Conservation (phyloP, 768 basidiomycete species). For the Hygrocybe coccinea region DNA sequence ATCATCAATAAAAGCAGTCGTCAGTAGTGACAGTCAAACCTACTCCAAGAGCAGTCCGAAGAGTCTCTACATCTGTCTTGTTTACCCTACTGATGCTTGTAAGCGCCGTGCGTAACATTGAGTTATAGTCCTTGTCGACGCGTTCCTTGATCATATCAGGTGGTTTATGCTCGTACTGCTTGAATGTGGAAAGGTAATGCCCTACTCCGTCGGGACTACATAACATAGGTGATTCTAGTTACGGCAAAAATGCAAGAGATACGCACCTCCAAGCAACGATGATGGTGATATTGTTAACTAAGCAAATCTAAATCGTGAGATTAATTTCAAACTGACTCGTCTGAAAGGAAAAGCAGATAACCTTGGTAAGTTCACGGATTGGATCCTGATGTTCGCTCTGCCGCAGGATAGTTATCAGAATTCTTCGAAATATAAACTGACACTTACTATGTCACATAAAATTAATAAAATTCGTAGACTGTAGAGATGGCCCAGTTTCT, state of each 20-base stretch:
- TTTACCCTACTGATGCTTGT: slow-evolving; percentile 92
- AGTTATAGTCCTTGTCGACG: slow-evolving; percentile 80
- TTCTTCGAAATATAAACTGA: background rate
- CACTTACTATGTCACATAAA: slow-evolving; percentile 83
- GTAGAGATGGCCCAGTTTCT: slow-evolving; percentile 77
- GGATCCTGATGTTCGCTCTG: slow-evolving; percentile 89
- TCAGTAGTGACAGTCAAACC: slow-evolving; percentile 23
- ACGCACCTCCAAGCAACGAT: slow-evolving; percentile 88
- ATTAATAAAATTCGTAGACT: slow-evolving; percentile 81
- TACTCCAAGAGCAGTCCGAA: slow-evolving; percentile 89
- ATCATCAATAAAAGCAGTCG: background rate
- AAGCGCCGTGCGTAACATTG: slow-evolving; percentile 74
- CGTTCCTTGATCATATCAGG: slow-evolving; percentile 94
- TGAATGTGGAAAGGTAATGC: slow-evolving; percentile 85
- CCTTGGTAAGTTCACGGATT: slow-evolving; percentile 90
- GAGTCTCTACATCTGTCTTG: slow-evolving; percentile 93
- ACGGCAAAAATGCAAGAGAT: background rate
- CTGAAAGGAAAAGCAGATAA: slow-evolving; percentile 19
- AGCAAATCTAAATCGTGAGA: slow-evolving; percentile 49
- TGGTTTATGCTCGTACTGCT: slow-evolving; percentile 89
- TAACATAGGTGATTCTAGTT: slow-evolving; percentile 2
- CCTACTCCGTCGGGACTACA: slow-evolving; percentile 85
- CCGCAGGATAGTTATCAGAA: background rate
- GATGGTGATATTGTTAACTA: slow-evolving; percentile 91
- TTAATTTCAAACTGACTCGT: slow-evolving; percentile 1